These are phyloP conservation scores for Calendula officinalis DNA, from an alignment of 129 eudicot genomes.

Conservation along the genomic window DNA sequence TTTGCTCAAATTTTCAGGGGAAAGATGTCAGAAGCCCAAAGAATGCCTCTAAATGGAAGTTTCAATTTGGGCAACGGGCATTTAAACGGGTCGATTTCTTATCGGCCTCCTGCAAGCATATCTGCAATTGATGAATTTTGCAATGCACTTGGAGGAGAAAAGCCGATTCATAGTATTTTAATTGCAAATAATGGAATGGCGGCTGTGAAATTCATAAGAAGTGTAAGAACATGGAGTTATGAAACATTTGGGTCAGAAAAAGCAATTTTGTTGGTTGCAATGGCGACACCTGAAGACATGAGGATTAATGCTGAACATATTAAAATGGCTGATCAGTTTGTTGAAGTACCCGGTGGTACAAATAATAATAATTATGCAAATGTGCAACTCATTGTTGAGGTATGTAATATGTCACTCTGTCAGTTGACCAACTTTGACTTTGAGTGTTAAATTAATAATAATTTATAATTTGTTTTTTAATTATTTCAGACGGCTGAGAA, in stretches of 20 bases:
- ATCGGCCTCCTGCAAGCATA: slow-evolving; percentile 53
- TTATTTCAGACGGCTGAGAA: slow-evolving; percentile 79
- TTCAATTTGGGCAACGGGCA: slow-evolving; percentile 39
- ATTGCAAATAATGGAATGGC: slow-evolving; percentile 99
- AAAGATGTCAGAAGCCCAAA: slow-evolving; percentile 74
- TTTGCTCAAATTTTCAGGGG: slow-evolving; percentile 15
- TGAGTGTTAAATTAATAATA: too few species aligned
- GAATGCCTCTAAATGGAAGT: slow-evolving; percentile 49
- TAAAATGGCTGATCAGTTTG: slow-evolving; percentile 95
- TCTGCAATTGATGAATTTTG: slow-evolving; percentile 83
- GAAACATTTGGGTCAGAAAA: slow-evolving; percentile 95
- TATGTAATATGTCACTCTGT: slow-evolving; percentile 13
- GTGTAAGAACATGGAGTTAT: slow-evolving; percentile 93
- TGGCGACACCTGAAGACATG: slow-evolving; percentile 99
- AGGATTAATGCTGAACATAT: slow-evolving; percentile 96
- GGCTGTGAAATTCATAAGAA: slow-evolving; percentile 94
- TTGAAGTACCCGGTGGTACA: slow-evolving; percentile 99
- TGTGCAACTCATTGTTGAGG: slow-evolving; percentile 99
- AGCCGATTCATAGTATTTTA: slow-evolving; percentile 83
- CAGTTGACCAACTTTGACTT: not conserved
- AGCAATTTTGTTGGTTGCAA: slow-evolving; percentile 91
- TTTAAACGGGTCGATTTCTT: slow-evolving; percentile 52
- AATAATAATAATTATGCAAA: slow-evolving; percentile 95
- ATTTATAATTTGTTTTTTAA: not conserved
- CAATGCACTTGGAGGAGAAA: slow-evolving; percentile 75